These are phyloP conservation scores for Amanita pallidorosea DNA, from an alignment of 768 basidiomycete genomes.

Conservation along the genomic window DNA sequence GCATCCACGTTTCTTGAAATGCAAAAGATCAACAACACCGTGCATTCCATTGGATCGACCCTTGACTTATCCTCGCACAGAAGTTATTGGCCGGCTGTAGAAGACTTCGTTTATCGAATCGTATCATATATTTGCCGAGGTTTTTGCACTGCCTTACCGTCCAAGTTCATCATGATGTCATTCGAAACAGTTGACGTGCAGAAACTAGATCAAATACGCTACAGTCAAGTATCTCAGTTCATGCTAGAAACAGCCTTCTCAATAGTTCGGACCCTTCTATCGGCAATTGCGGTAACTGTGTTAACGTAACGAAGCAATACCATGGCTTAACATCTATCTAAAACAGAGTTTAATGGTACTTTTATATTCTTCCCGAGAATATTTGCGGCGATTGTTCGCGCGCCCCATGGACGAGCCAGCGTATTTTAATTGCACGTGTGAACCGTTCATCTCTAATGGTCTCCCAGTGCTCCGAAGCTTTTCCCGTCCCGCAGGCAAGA, in stretches of 20 bases:
- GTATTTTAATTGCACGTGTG: not conserved
- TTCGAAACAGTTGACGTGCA: not conserved
- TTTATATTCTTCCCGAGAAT: not conserved
- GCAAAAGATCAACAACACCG: slow-evolving; percentile 35
- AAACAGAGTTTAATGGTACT: slow-evolving; percentile 2
- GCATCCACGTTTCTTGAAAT: slow-evolving; percentile 30
- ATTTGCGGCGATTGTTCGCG: not conserved
- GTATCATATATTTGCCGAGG: not conserved
- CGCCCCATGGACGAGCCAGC: not conserved
- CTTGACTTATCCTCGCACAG: slow-evolving; percentile 10
- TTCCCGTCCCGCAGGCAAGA: not conserved
- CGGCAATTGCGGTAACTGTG: not conserved
- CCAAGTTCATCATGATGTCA: not conserved
- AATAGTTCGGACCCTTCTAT: not conserved
- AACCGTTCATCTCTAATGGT: not conserved
- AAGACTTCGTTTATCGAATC: slow-evolving; percentile 5
- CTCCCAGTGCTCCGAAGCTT: not conserved
- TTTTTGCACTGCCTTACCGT: not conserved
- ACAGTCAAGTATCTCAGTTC: not conserved
- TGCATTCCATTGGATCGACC: slow-evolving; percentile 19
- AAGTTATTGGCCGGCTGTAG: slow-evolving; percentile 6
- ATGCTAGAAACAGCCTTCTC: not conserved
- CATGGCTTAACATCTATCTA: not conserved
- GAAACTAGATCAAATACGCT: not conserved
- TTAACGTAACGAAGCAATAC: not conserved